Evolutionary conservation across 169 alveolate genomes (phyloP).

Genomic region (Cryptosporidium ryanae): DNA sequence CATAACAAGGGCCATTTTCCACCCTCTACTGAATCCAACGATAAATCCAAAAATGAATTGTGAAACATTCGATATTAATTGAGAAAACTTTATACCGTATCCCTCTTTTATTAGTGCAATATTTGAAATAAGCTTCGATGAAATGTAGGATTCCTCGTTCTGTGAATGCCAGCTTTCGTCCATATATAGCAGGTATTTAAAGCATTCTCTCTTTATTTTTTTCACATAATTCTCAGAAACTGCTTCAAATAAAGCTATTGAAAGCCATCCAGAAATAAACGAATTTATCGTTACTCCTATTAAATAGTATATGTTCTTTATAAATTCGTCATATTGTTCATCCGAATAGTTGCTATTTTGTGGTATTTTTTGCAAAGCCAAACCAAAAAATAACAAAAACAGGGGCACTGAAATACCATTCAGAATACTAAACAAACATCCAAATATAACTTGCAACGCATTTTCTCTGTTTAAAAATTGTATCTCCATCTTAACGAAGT

Average conservation of each 20-base stretch:
- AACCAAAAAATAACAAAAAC: conserved; percentile 52
- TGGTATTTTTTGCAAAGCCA: conserved; percentile 67
- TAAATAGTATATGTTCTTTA: conserved; percentile 23
- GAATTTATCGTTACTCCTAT: conserved; percentile 53
- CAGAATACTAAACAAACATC: conserved; percentile 26
- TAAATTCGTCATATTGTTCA: conserved; percentile 43
- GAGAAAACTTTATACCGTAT: conserved; percentile 61
- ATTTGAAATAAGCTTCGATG: conserved; percentile 52
- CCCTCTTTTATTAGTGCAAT: conserved; percentile 68
- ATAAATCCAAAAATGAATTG: conserved; percentile 64
- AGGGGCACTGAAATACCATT: conserved; percentile 57
- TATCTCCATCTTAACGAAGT: conserved; percentile 6
- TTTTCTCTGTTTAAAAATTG: conserved; percentile 1
- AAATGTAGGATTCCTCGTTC: conserved; percentile 28
- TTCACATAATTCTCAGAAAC: conserved; percentile 42
- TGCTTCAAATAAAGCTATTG: conserved; percentile 53
- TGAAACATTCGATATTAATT: conserved; percentile 56
- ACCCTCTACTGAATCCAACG: conserved; percentile 61
- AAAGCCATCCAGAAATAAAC: conserved; percentile 61
- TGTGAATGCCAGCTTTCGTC: conserved; percentile 60
- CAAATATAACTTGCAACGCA: not conserved
- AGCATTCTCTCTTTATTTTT: conserved; percentile 43
- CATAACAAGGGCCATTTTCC: conserved; percentile 71
- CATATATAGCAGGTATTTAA: conserved; percentile 10
- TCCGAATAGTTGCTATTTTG: not conserved